Evolutionary conservation across 2,329 filamentous ascomycete species (phyloP), one percentile per base, ranked within the genome.

Genomic region (Trichoderma sp.): DNA sequence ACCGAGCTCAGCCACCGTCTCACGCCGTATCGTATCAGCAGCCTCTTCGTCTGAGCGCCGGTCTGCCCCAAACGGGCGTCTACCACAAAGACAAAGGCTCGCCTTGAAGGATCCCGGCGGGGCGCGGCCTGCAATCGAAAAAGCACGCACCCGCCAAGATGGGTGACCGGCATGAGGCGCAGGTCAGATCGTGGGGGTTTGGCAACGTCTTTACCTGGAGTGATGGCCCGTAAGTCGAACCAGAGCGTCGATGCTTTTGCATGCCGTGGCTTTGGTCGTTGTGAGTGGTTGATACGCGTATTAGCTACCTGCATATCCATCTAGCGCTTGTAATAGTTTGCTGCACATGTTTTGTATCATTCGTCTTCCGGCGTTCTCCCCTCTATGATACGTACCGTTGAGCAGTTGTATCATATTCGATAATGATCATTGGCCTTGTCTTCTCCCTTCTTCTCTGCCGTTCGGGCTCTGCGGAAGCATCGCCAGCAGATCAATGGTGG

Each of bases 181-280:
- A 93, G 80, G 92, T 94, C 31, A 87, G 87, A 45, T 90, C 89
- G 1, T 94, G 93, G 92, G 93, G 93, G 1, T 95, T 94, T 81
- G 78, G 82, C 3, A 87, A 91, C 67, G 92, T 93, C 80, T 93
- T 93, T 78, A 94, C 92, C 3, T 94, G 93, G 92, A 91, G 88
- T 8, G 93, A 94, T 83, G 85, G 86, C 27, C 90, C 91, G 92
- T 94, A 88, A 81, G 90, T 71, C 35, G 33, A 29, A 56, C 21
- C 50, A 56, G 50, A 56, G 50, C 50, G 21, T 56, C 21, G 50
- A 56, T 12, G 6, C 50, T 24, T 24, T 56, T 56, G 50, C 50
- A 24, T 56, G 50, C 50, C 50, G 5, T 14, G 21, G 4, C n/a
- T 12, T 14, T 3, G 11, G 50, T 56, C 50, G 21, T 56, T 12